Evolutionary conservation across 768 basidiomycete species (phyloP), one percentile per base, ranked within the genome.

Genomic region (Xerocomellus chrysenteron): DNA sequence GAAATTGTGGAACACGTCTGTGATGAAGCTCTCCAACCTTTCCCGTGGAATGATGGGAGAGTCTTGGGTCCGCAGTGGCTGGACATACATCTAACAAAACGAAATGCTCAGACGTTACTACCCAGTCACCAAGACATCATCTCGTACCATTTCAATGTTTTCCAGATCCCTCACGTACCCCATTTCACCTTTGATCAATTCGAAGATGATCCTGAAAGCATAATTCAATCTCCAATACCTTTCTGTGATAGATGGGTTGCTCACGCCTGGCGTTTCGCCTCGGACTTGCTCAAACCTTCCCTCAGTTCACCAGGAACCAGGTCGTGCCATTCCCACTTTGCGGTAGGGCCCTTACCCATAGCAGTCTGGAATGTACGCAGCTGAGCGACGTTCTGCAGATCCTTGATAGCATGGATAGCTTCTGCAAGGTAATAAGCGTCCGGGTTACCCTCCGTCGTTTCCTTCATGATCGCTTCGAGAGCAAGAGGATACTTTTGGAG

Each of bases 161-260:
- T 94, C 90, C 56, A 97, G 73, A 76, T 97, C 94, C 63, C 87
- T 90, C 28, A 96, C 94, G 67, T 95, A 97, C 28, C 86, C 84
- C 92, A 96, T 96, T 71, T 97, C 94, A 60, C 91, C 90, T 71
- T 96, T 92, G 71, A 97, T 96, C 58, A 96, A 72, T 75, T 97
- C 94, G 65, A 95, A 97, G 49, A 96, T 94, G 65, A 94, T 86
- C 43, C 92, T 94, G 60, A 37, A 43, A 56, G 21, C 0, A n/a
- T 12, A 16, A 33, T 57, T 55, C 21, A 55, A 30, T 50, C 33
- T 37, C 50, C 54, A 21, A 14, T 17, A 6, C 12, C 12, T 16
- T 17, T 44, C 40, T 53, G 47, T 40, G 33, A 52, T n/a, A 32
- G 24, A 56, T 11, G 16, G 24, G 17, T 4, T 39, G 73, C 90